Evolutionary conservation across 805 yeast genomes (phyloP), one percentile per base, ranked within the genome.

Genomic region (Wickerhamia fluorescens): DNA sequence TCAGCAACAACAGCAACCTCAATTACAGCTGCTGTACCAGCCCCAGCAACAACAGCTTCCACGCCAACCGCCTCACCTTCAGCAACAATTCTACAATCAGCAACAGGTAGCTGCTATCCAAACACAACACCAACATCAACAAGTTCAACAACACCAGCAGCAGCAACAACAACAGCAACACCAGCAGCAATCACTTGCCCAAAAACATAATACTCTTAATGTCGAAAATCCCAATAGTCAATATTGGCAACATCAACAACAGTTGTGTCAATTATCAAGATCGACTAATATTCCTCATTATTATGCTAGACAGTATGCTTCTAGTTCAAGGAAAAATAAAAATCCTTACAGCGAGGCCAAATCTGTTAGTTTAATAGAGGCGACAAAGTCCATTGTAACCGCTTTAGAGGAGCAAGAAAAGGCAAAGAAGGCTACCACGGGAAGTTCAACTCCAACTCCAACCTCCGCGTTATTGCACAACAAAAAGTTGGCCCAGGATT

Each of bases 301-400:
- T 47, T 85, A 83, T 57, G 95, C 95, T 4, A 70, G 94, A 35
- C 75, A 76, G 38, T 87, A 86, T 16, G 95, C 95, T 5, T 61
- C 76, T 9, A 65, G 74, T 31, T 78, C 82, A 1, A 61, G 80
- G 45, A 69, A 65, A 45, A 41, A 47, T 13, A 60, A 53, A 49
- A 59, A 47, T 32, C 61, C 60, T 20, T 62, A 49, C 42, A 55
- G 38, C 30, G 67, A 51, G 23, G 49, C 49, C 17, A 63, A 63
- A 40, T 28, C 58, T 5, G 61, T 59, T 23, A 58, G 56, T 26
- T 53, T 63, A 33, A 44, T 63, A 11, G 69, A 63, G 24, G 67
- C 69, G 5, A 62, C 69, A n/a, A 59, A 52, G 36, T 36, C 53
- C 1, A 44, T 60, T 12, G 56, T 63, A 15, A 38, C 56, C 4